Evolutionary conservation across 257 asterid genomes (phyloP).

Genomic region (Primulina eburnea): DNA sequence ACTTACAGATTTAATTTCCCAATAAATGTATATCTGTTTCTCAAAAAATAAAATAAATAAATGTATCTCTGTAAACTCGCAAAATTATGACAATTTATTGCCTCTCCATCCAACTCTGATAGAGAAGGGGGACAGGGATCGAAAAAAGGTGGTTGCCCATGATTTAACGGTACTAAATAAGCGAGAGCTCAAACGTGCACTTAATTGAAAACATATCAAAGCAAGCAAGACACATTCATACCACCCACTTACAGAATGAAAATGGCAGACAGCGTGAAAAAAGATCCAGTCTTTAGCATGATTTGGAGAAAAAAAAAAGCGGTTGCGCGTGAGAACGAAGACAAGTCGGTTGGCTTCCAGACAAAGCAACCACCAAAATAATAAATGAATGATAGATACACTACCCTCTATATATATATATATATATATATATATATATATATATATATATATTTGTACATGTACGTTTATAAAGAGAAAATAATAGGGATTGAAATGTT

Average conservation of each 20-base stretch:
- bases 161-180: neutral
- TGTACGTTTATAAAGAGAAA: no score
- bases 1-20: conserved; percentile 6
- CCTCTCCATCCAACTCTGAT: conserved; percentile 27
- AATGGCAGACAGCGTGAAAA: conserved; percentile 3
- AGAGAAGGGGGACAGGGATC: neutral
- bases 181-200: neutral
- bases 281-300: conserved; percentile 20
- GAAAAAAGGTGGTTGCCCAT: conserved; percentile 6
- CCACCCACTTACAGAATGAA: conserved; percentile 19
- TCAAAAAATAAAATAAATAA: no score
- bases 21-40: conserved; percentile 9
- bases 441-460: no score
- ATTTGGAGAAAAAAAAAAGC: conserved; percentile 18
- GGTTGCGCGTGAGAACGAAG: conserved; percentile 22
- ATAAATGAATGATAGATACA: no score
- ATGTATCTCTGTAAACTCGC: conserved; percentile 1
- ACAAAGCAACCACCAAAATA: conserved; percentile 33
- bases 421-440: no score
- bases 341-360: conserved; percentile 41
- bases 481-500: no score
- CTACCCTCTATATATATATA: no score
- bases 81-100: conserved; percentile 18
- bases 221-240: conserved; percentile 11
- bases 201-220: neutral